Conservation (phyloP, 2,329 filamentous ascomycete genomes). For the Monascus ruber region DNA sequence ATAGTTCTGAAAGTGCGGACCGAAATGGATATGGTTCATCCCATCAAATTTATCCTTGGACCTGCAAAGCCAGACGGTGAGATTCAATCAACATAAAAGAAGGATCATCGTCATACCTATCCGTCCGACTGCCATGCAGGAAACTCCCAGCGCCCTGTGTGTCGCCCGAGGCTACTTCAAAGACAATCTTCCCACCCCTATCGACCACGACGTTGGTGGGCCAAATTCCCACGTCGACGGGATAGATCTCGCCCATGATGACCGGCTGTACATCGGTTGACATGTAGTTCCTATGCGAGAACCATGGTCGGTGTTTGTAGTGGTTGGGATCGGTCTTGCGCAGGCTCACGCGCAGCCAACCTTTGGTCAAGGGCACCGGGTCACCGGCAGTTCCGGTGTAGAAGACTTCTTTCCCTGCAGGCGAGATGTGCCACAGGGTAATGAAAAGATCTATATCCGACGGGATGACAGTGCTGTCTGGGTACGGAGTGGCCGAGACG, state of each 20-base stretch:
- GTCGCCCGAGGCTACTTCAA: slow-evolving; percentile 32
- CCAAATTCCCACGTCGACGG: slow-evolving; percentile 37
- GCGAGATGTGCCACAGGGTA: slow-evolving; percentile 41
- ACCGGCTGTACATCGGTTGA: slow-evolving; percentile 38
- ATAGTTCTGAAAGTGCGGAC: too few species aligned
- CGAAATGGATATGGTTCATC: too few species aligned
- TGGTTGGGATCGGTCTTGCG: slow-evolving; percentile 38
- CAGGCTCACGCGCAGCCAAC: slow-evolving; percentile 43
- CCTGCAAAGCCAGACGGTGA: too few species aligned
- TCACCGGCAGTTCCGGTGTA: slow-evolving; percentile 48
- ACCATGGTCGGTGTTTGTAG: slow-evolving; percentile 32
- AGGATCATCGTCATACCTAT: slow-evolving; percentile 20
- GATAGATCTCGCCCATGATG: slow-evolving; percentile 39
- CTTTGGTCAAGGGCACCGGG: slow-evolving; percentile 43
- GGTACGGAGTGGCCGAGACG: slow-evolving; percentile 41
- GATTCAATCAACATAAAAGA: too few species aligned
- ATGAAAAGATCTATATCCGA: slow-evolving; percentile 45
- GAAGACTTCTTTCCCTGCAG: slow-evolving; percentile 40
- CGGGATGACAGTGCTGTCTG: slow-evolving; percentile 29
- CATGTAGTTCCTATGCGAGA: slow-evolving; percentile 42
- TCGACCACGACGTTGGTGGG: slow-evolving; percentile 27
- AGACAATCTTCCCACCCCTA: slow-evolving; percentile 18
- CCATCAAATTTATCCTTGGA: too few species aligned
- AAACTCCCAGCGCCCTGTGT: slow-evolving; percentile 43
- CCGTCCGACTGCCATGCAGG: slow-evolving; percentile 31